Percentiles rank a stretch among this genome's conserved stretches.
phyloP scores from a whole-genome alignment of 2,329 filamentous ascomycete species.

The Bipolaris zeicola region DNA sequence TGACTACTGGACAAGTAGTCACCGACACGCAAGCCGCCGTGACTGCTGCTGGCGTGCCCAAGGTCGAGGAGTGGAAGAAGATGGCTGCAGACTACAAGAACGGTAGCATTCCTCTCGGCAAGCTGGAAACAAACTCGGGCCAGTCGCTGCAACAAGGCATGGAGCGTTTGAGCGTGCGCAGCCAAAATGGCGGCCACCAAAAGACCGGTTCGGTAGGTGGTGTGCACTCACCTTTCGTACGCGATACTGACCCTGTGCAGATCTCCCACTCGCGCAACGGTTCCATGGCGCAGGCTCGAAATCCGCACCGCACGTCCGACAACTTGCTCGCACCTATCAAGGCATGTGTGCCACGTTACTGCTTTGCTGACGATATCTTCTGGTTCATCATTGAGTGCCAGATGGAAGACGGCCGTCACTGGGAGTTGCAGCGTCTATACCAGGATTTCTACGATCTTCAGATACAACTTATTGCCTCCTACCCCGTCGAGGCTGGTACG shows the following conservation, averaged over 20 bases:
- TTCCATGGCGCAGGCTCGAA: constrained; percentile 44
- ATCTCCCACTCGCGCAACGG: constrained; percentile 43
- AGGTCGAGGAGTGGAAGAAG: constrained; percentile 99
- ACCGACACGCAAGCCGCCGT: constrained; percentile 84
- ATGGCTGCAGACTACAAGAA: constrained; percentile 99
- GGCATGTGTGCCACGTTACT: constrained; percentile 89
- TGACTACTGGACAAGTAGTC: constrained; percentile 83
- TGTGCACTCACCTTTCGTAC: constrained; percentile 2
- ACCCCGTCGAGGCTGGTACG: constrained; percentile 91
- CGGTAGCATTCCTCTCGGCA: constrained; percentile 94
- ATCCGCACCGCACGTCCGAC: constrained; percentile 48
- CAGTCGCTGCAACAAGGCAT: constrained; percentile 63
- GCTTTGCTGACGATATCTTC: constrained; percentile 96
- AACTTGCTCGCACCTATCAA: constrained; percentile 74
- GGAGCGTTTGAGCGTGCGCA: constrained; percentile 74
- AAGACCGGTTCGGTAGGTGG: constrained; percentile 41
- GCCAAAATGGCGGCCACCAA: constrained; percentile 38
- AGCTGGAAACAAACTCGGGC: constrained; percentile 68
- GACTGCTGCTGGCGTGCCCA: constrained; percentile 84
- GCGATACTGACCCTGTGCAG: constrained; percentile 21
- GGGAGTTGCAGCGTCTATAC: constrained; percentile 93
- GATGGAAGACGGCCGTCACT: constrained; percentile 87
- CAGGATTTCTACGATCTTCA: constrained; percentile 99
- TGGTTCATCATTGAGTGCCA: constrained; percentile 96
- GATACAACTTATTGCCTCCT: constrained; percentile 88